Conservation (phyloP, 75 land plant genomes). For the Pinus taeda region DNA sequence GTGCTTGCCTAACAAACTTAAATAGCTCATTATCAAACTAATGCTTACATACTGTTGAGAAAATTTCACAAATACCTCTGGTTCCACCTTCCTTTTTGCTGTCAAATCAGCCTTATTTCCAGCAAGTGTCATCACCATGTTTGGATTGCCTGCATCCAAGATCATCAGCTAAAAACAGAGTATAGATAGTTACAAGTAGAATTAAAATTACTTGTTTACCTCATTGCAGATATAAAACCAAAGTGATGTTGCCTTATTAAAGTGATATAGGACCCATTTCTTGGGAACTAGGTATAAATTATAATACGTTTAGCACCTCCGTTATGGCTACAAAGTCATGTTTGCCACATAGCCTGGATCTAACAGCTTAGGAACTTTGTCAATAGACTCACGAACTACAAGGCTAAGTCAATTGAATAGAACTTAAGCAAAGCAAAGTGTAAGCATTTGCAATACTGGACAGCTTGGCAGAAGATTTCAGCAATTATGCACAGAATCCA, state of each 20-base stretch:
- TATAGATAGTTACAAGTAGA: not conserved
- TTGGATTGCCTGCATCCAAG: constrained; percentile 65
- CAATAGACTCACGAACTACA: not conserved
- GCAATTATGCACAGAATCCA: not conserved
- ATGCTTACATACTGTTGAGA: no score
- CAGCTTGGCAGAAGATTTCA: not conserved
- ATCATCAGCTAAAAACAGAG: not conserved
- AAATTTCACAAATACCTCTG: constrained; percentile 52
- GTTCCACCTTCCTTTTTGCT: constrained; percentile 63
- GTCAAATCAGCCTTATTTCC: constrained; percentile 90
- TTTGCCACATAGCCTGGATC: not conserved
- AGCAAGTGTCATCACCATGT: constrained; percentile 91
- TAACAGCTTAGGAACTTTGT: not conserved
- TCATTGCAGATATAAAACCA: not conserved
- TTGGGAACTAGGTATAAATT: no score
- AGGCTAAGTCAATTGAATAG: not conserved
- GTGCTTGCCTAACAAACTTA: no score
- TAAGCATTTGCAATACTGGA: not conserved
- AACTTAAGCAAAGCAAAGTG: not conserved
- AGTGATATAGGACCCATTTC: not conserved
- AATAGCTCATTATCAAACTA: no score
- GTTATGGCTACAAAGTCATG: not conserved
- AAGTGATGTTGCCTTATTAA: not conserved
- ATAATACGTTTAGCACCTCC: not conserved
- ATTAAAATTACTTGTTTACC: not conserved